Percentiles rank a stretch among this genome's conserved stretches.
These are phyloP conservation scores for Malania oleifera DNA, from an alignment of 164 flowering plant species.

Conservation along the genomic window DNA sequence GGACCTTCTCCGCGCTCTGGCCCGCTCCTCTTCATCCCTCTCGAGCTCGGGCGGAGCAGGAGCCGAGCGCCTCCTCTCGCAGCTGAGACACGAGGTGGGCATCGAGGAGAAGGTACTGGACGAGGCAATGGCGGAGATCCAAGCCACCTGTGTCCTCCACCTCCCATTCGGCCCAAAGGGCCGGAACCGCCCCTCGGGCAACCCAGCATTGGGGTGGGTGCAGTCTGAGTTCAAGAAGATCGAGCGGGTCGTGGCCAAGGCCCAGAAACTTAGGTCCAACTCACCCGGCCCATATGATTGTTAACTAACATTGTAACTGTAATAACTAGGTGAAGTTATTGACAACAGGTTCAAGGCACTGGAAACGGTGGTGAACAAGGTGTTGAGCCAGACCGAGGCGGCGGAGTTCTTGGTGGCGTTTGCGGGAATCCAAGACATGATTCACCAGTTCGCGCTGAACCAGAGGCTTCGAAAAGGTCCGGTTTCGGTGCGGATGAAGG, in stretches of 20 bases:
- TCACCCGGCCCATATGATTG: neutral
- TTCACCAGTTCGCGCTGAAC: conserved; percentile 44
- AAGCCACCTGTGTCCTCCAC: conserved; percentile 58
- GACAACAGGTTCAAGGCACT: conserved; percentile 53
- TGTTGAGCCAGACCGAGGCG: conserved; percentile 52
- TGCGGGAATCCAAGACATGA: conserved; percentile 49
- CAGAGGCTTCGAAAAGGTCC: conserved; percentile 35
- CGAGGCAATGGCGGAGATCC: conserved; percentile 72
- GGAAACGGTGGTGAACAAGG: conserved; percentile 59
- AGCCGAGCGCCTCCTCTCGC: conserved; percentile 29
- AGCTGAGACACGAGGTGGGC: conserved; percentile 48
- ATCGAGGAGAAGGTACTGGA: conserved; percentile 77
- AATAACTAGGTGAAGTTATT: neutral
- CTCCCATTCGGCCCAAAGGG: conserved; percentile 41
- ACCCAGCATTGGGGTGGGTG: conserved; percentile 24
- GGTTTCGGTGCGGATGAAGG: conserved; percentile 29
- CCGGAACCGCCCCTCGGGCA: conserved; percentile 8
- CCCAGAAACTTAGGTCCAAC: conserved; percentile 66
- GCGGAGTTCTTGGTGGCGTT: conserved; percentile 70
- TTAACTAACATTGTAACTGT: neutral
- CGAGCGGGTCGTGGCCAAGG: conserved; percentile 50
- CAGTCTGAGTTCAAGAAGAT: conserved; percentile 62
- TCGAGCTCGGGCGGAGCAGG: conserved; percentile 11
- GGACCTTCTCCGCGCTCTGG: conserved; percentile 33
- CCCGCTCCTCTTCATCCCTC: conserved; percentile 19